phyloP scores from a whole-genome alignment of 495 filamentous ascomycete species.

The Tuber melanosporum region DNA sequence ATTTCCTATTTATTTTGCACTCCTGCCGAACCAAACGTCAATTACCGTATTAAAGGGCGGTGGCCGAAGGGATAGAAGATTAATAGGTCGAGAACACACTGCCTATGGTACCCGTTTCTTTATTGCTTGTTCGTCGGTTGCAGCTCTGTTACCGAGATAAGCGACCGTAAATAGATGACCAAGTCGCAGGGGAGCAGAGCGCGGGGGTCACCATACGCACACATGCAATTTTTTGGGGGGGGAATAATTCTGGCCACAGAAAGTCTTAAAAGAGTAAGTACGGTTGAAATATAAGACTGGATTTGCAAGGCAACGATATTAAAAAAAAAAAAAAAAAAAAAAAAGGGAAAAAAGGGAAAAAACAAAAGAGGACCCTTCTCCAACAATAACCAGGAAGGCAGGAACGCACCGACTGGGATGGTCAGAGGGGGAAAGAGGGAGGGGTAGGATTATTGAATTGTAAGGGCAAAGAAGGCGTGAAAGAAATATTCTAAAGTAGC shows the following conservation, averaged over 20 bases:
- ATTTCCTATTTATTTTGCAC: constrained; percentile 1
- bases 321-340: constrained; percentile 28
- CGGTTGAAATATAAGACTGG: constrained; percentile 32
- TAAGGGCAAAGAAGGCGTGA: constrained; percentile 17
- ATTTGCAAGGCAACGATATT: constrained; percentile 25
- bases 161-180: constrained; percentile 40
- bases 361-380: constrained; percentile 26
- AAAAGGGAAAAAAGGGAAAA: constrained; percentile 16
- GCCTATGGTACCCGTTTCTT: constrained; percentile 38
- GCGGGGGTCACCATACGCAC: constrained; percentile 30
- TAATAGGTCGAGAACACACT: constrained; percentile 23
- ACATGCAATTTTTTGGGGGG: constrained; percentile 1
- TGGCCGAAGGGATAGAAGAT: constrained; percentile 21
- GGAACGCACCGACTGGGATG: constrained; percentile 8
- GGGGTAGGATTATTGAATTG: constrained; percentile 19
- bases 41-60: constrained; percentile 31
- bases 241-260: not conserved
- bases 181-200: constrained; percentile 31
- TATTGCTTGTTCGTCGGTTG: constrained; percentile 38
- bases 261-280: constrained; percentile 17
- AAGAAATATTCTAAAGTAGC: constrained; percentile 12
- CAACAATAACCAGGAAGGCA: constrained; percentile 10
- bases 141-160: constrained; percentile 40
- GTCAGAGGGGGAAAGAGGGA: constrained; percentile 13
- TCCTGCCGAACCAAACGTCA: constrained; percentile 3